Percentiles rank a stretch among this genome's conserved stretches.
These are phyloP conservation scores for Brassica hybrid DNA, from an alignment of 441 rosid species.

Conservation along the genomic window DNA sequence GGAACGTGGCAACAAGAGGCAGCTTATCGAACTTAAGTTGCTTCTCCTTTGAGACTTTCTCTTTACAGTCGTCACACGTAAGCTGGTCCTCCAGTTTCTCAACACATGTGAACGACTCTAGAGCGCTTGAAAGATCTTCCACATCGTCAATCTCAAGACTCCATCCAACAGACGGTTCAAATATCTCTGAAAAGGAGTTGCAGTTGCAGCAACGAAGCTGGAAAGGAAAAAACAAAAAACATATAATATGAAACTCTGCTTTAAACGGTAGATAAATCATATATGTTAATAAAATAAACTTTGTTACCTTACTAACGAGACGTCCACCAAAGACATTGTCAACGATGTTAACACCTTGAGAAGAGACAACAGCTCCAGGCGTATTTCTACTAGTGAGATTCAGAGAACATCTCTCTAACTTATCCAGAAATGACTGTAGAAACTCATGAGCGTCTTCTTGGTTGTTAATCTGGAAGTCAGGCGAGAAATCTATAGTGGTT, in stretches of 20 bases:
- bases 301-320: conserved; percentile 68
- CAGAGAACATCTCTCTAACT: conserved; percentile 62
- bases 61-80: conserved; percentile 68
- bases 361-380: conserved; percentile 31
- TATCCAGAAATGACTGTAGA: conserved; percentile 67
- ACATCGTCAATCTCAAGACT: conserved; percentile 77
- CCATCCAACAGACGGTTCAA: conserved; percentile 61
- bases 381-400: conserved; percentile 30
- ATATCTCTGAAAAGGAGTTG: conserved; percentile 54
- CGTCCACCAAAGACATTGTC: conserved; percentile 71
- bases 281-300: not conserved
- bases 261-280: not conserved
- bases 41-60: conserved; percentile 65
- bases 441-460: conserved; percentile 92
- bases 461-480: conserved; percentile 56
- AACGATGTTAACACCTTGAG: conserved; percentile 54
- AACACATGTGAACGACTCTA: conserved; percentile 70
- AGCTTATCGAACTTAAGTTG: conserved; percentile 68
- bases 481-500: conserved; percentile 53
- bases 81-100: conserved; percentile 70
- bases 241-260: not conserved
- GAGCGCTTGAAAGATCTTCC: conserved; percentile 54
- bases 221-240: not conserved
- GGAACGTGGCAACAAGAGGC: conserved; percentile 70
- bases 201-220: conserved; percentile 76